Percentiles rank a stretch among this genome's conserved stretches.
Conservation (phyloP, 306 rosid genomes). For the Cucurbita pepo region DNA sequence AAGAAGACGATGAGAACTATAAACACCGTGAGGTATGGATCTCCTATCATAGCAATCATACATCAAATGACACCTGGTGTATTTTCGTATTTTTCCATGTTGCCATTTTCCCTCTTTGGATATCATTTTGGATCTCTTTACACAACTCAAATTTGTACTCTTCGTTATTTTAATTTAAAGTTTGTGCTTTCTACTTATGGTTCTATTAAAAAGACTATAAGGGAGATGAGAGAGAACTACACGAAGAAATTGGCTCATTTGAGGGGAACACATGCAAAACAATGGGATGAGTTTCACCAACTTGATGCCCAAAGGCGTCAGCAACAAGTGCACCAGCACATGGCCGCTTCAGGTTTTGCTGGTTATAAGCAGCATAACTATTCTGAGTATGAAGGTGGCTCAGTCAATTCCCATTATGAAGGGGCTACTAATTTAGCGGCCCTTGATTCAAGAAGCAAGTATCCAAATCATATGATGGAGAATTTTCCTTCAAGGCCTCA, state of each 20-base stretch:
- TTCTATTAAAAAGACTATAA: slow-evolving; percentile 43
- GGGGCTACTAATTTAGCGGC: slow-evolving; percentile 48
- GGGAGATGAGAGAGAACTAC: slow-evolving; percentile 78
- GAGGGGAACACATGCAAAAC: slow-evolving; percentile 58
- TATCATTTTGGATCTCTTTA: neutral
- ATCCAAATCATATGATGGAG: slow-evolving; percentile 40
- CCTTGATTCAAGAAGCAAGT: slow-evolving; percentile 63
- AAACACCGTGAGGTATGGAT: slow-evolving; percentile 85
- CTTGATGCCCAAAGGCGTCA: slow-evolving; percentile 64
- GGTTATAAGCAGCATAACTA: slow-evolving; percentile 56
- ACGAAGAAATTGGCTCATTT: slow-evolving; percentile 52
- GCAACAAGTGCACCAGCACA: slow-evolving; percentile 57
- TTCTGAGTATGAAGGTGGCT: slow-evolving; percentile 49
- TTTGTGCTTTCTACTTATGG: slow-evolving; percentile 17
- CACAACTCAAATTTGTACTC: neutral
- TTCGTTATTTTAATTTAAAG: slow-evolving; percentile 5
- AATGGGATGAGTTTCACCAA: slow-evolving; percentile 81
- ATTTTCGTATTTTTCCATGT: neutral
- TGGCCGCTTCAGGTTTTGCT: slow-evolving; percentile 44
- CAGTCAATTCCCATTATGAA: slow-evolving; percentile 41
- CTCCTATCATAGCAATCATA: neutral
- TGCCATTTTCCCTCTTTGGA: neutral
- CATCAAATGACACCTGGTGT: slow-evolving; percentile 8
- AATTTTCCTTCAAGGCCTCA: slow-evolving; percentile 56
- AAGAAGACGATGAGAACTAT: slow-evolving; percentile 88